phyloP scores from a whole-genome alignment of 1,284 basidiomycete genomes.

The Agroathelia rolfsii region DNA sequence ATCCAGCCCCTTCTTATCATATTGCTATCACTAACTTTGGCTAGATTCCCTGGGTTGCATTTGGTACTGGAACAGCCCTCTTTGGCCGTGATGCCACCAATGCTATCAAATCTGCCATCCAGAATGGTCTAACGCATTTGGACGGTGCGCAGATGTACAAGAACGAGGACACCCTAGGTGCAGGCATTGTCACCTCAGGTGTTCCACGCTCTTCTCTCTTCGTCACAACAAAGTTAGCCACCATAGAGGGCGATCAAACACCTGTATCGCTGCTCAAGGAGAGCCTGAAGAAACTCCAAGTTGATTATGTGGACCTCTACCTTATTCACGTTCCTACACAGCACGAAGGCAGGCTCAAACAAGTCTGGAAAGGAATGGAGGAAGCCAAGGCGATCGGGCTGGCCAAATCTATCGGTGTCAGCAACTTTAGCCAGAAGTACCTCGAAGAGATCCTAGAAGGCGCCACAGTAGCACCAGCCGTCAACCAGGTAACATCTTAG shows the following conservation, averaged over 20 bases:
- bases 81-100: constrained; percentile 41
- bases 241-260: too few species aligned
- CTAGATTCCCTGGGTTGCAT: constrained; percentile 51
- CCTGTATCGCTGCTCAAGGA: constrained; percentile 38
- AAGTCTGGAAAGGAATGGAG: constrained; percentile 68
- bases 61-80: constrained; percentile 60
- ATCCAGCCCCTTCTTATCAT: too few species aligned
- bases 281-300: constrained; percentile 49
- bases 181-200: constrained; percentile 39
- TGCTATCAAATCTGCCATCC: constrained; percentile 42
- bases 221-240: constrained; percentile 55
- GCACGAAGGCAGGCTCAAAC: constrained; percentile 35
- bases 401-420: constrained; percentile 75
- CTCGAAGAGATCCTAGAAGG: constrained; percentile 51
- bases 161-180: constrained; percentile 53
- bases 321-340: constrained; percentile 57
- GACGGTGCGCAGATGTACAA: constrained; percentile 62
- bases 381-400: constrained; percentile 56
- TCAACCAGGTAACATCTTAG: constrained; percentile 59
- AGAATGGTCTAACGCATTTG: constrained; percentile 56
- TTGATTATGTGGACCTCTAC: constrained; percentile 70
- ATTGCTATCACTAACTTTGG: too few species aligned
- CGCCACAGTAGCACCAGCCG: constrained; percentile 53
- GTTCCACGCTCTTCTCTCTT: constrained; percentile 48
- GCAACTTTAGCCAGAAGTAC: constrained; percentile 67